Base-by-base conservation (phyloP, 352 stramenopile species). In the Globisporangium sylvaticum region DNA sequence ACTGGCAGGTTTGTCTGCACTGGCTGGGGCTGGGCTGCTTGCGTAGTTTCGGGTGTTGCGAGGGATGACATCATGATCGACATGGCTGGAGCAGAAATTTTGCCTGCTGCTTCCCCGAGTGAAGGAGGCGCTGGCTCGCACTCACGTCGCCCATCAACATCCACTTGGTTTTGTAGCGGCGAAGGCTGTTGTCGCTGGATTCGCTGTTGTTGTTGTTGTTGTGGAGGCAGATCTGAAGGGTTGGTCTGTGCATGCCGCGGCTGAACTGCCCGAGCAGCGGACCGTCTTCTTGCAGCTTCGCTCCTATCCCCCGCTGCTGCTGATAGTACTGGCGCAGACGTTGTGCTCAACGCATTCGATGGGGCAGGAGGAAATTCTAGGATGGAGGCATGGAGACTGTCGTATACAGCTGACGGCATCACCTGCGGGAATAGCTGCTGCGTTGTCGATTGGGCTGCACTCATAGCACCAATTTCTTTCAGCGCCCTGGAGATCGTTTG, bases 401-500 rank as follows among this genome's bases (percentile, higher is more conserved):
- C 18, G 18, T 50, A 24, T 22, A 22, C 42, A 50, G 42, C 42
- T 50, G 24, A 24, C 20, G 42, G 42, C 42, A 22, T 24, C 42
- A n/a, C 18, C 42, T 50, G 18, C 18, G 18, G 18, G 6, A 50
- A 50, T 50, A 20, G 42, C 15, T 50, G 42, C 42, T 50, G 18
- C 6, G 7, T 9, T 9, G 42, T 24, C 7, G n/a, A n/a, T n/a
- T n/a, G n/a, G n/a, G 18, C 12, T 31, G 22, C 29, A 34, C 50
- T 64, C 42, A 32, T 25, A 1, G 50, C 65, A 22, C 42, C 8
- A 20, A 53, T 52, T n/a, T 78, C 63, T 39, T 67, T 74, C 50
- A 88, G 52, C 10, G 78, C 60, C 0, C 67, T n/a, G 32, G 73
- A 80, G 32, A 88, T 75, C 29, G 67, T 78, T 31, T 78, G 66